A percentile compares a stretch with the other conserved stretches of the same genome.
Conservation (phyloP, 129 eudicot genomes). For the Tagetes erecta region DNA sequence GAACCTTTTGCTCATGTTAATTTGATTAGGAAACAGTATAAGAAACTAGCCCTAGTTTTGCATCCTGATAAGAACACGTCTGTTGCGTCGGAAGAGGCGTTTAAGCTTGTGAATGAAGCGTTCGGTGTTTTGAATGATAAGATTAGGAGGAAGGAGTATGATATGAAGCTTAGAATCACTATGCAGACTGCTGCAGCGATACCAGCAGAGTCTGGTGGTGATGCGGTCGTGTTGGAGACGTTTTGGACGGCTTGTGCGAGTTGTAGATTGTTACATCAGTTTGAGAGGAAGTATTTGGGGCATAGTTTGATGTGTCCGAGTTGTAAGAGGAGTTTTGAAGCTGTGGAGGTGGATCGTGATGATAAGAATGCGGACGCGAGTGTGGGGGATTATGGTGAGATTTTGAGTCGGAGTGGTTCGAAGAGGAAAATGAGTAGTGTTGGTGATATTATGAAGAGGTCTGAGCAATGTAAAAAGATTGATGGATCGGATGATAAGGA, state of each 20-base stretch:
- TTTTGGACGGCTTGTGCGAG: slow-evolving; percentile 70
- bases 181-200: slow-evolving; percentile 42
- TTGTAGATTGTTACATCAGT: slow-evolving; percentile 62
- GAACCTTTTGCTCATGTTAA: slow-evolving; percentile 62
- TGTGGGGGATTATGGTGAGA: slow-evolving; percentile 25
- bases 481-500: slow-evolving; percentile 21
- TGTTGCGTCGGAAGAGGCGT: slow-evolving; percentile 60
- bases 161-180: slow-evolving; percentile 52
- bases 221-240: slow-evolving; percentile 29
- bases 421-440: slow-evolving; percentile 45
- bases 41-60: slow-evolving; percentile 60
- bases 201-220: slow-evolving; percentile 22
- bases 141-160: slow-evolving; percentile 69
- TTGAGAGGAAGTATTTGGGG: slow-evolving; percentile 78
- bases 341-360: slow-evolving; percentile 46
- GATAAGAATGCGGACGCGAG: not conserved
- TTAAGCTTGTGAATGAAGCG: slow-evolving; percentile 69
- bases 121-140: slow-evolving; percentile 57
- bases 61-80: slow-evolving; percentile 71
- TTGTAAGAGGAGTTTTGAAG: slow-evolving; percentile 63
- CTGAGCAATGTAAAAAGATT: slow-evolving; percentile 22
- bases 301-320: slow-evolving; percentile 64
- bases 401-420: slow-evolving; percentile 23
- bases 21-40: slow-evolving; percentile 62
- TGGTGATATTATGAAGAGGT: slow-evolving; percentile 50